Conservation (phyloP, 2,329 filamentous ascomycete species). For the Xylariaceae sp. region DNA sequence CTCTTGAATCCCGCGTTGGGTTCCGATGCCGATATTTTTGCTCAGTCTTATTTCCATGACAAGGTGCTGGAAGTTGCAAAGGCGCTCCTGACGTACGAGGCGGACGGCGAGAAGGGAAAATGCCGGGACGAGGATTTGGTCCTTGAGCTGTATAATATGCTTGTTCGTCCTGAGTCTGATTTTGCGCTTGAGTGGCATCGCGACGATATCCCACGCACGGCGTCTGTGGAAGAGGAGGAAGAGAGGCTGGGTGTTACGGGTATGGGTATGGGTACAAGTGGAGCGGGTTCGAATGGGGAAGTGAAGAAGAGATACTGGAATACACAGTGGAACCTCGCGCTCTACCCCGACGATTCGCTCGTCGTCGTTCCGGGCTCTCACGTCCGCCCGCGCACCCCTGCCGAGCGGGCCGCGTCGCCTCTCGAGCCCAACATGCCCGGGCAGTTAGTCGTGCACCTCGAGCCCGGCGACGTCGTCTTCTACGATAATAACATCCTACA, state of each 20-base stretch:
- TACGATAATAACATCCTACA: conserved; percentile 92
- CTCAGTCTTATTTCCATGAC: conserved; percentile 73
- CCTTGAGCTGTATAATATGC: conserved; percentile 86
- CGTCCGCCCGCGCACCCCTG: conserved; percentile 70
- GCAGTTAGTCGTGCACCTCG: conserved; percentile 70
- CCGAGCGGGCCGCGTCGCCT: conserved; percentile 71
- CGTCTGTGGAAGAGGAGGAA: conserved; percentile 70
- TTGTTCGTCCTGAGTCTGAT: conserved; percentile 73
- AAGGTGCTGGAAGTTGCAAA: conserved; percentile 68
- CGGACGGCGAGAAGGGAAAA: conserved; percentile 29
- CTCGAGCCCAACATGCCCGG: conserved; percentile 67
- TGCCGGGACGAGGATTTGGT: conserved; percentile 67
- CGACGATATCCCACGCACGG: conserved; percentile 77
- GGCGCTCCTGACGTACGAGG: conserved; percentile 61
- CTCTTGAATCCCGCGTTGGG: conserved; percentile 75
- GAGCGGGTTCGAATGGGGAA: neutral
- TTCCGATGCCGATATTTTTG: conserved; percentile 66
- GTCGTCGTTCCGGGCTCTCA: conserved; percentile 83
- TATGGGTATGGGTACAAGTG: neutral
- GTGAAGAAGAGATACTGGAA: conserved; percentile 59
- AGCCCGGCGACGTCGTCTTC: conserved; percentile 81
- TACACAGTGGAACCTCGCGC: conserved; percentile 86
- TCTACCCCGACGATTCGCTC: conserved; percentile 73
- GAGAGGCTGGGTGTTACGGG: conserved; percentile 62
- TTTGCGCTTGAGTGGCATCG: conserved; percentile 86